phyloP scores from a whole-genome alignment of 2,329 filamentous ascomycete genomes.

The Penicillium sp. region DNA sequence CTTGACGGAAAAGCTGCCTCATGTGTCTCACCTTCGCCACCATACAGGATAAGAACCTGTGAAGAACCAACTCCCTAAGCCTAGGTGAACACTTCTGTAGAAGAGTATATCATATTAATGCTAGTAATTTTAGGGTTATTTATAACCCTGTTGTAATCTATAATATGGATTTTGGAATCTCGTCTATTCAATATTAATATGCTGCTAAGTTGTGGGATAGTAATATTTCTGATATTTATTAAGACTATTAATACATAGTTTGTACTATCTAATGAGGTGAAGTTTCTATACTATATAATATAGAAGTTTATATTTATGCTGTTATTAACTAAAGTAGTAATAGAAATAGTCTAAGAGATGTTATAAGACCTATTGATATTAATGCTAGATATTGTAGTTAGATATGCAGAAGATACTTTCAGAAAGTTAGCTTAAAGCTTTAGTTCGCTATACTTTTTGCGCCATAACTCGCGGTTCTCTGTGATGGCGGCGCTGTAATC shows the following conservation, averaged over 20 bases:
- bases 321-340: conserved; percentile 60
- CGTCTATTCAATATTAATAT: conserved; percentile 36
- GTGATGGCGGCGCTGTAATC: conserved; percentile 62
- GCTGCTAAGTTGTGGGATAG: conserved; percentile 38
- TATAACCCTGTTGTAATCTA: too few relatives aligned
- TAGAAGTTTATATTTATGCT: conserved; percentile 58
- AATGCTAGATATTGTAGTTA: conserved; percentile 55
- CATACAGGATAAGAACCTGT: conserved; percentile 43
- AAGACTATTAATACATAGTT: conserved; percentile 60
- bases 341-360: conserved; percentile 53
- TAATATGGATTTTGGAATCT: conserved; percentile 43
- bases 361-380: conserved; percentile 39
- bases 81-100: conserved; percentile 44
- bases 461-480: conserved; percentile 63
- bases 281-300: conserved; percentile 63
- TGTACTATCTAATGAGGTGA: conserved; percentile 53
- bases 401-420: conserved; percentile 66
- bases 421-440: conserved; percentile 74
- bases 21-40: conserved; percentile 35
- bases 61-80: conserved; percentile 58
- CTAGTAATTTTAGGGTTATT: too few relatives aligned
- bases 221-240: conserved; percentile 36
- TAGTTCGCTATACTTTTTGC: conserved; percentile 75
- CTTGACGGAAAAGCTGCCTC: conserved; percentile 33
- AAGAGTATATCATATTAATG: conserved; percentile 29